These are phyloP conservation scores for Wallacemonas rigidus DNA, from an alignment of 208 protist genomes.

Conservation along the genomic window DNA sequence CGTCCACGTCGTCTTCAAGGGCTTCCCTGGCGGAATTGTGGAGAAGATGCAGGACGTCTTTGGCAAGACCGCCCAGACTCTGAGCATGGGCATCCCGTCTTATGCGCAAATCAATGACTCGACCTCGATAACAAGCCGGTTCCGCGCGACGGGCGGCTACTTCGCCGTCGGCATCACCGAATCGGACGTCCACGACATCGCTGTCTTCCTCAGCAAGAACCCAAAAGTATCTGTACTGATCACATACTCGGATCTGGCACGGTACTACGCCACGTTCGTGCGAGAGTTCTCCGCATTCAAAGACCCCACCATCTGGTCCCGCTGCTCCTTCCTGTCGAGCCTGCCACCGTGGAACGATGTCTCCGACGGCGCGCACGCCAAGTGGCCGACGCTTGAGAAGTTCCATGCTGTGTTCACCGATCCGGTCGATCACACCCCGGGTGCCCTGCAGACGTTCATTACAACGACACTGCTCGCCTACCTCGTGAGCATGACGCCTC, in stretches of 20 bases:
- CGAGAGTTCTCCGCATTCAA: slow-evolving; percentile 13
- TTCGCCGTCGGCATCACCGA: slow-evolving; percentile 25
- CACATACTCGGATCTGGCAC: slow-evolving; percentile 33
- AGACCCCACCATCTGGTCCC: slow-evolving; percentile 23
- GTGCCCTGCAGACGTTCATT: slow-evolving; percentile 19
- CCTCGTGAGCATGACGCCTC: slow-evolving; percentile 17
- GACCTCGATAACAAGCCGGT: background rate
- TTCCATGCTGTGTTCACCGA: slow-evolving; percentile 21
- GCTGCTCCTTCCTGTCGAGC: slow-evolving; percentile 38
- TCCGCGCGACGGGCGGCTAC: slow-evolving; percentile 14
- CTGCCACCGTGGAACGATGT: slow-evolving; percentile 50
- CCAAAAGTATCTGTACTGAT: slow-evolving; percentile 26
- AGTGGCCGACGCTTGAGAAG: slow-evolving; percentile 6
- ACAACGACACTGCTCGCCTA: slow-evolving; percentile 13
- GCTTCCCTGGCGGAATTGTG: slow-evolving; percentile 8
- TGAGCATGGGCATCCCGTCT: slow-evolving; percentile 15
- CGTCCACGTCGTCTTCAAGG: slow-evolving; percentile 17
- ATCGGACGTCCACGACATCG: slow-evolving; percentile 20
- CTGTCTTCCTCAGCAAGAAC: slow-evolving; percentile 22
- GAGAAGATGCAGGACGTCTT: slow-evolving; percentile 16
- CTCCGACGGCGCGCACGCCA: slow-evolving; percentile 3
- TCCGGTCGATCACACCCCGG: slow-evolving; percentile 7
- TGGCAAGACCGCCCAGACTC: slow-evolving; percentile 14
- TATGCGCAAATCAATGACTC: background rate
- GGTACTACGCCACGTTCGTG: slow-evolving; percentile 30